Conservation (phyloP, 1,139 yeast species). For the Debaryomycetaceae sp. region DNA sequence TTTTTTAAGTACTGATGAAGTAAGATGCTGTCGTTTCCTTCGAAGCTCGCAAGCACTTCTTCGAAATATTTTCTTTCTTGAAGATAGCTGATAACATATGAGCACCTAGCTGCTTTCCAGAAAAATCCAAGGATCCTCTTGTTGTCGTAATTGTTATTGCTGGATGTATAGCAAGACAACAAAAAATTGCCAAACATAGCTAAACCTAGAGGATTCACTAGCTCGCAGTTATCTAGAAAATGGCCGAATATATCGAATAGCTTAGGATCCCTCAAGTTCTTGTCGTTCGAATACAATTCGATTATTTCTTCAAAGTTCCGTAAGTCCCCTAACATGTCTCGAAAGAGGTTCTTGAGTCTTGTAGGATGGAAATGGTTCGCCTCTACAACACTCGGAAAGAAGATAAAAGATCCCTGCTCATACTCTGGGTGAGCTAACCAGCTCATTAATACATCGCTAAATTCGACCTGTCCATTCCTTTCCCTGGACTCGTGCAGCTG, state of each 20-base stretch:
- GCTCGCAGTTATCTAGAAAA: background rate
- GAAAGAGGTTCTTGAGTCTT: background rate
- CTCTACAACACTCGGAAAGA: background rate
- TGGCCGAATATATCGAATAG: slow-evolving; percentile 14
- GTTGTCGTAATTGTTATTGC: slow-evolving; percentile 13
- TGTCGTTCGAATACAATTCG: slow-evolving; percentile 3
- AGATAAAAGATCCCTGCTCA: slow-evolving; percentile 7
- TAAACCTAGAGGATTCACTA: slow-evolving; percentile 21
- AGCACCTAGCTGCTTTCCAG: slow-evolving; percentile 16
- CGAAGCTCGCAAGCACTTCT: slow-evolving; percentile 3
- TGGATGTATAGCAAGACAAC: slow-evolving; percentile 11
- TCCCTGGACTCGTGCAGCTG: background rate
- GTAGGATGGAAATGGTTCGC: background rate
- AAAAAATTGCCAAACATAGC: slow-evolving; percentile 24
- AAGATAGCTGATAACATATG: slow-evolving; percentile 12
- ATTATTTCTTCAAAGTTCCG: slow-evolving; percentile 4
- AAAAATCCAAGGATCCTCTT: slow-evolving; percentile 15
- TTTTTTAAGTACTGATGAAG: slow-evolving; percentile 13
- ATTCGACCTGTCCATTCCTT: background rate
- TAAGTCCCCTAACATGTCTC: slow-evolving; percentile 3
- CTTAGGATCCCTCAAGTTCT: slow-evolving; percentile 5
- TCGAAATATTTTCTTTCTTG: slow-evolving; percentile 9
- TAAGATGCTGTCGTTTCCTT: slow-evolving; percentile 5
- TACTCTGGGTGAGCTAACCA: slow-evolving; percentile 5
- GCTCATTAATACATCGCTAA: slow-evolving; percentile 3